Evolutionary conservation across 495 filamentous ascomycete genomes (phyloP).

Genomic region (Penicillium bialowiezense): DNA sequence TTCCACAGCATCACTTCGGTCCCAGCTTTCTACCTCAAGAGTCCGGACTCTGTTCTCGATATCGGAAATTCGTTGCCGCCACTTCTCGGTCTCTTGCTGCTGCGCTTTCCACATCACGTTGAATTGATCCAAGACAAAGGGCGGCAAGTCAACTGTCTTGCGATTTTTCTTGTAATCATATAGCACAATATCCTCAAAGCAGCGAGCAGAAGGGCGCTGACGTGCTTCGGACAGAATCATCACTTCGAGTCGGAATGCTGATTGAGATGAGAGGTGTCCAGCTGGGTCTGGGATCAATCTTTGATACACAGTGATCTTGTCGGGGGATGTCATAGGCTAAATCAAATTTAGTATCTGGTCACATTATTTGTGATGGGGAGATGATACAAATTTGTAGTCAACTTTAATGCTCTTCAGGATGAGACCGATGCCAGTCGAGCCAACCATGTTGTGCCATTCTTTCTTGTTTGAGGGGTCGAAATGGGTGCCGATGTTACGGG

Average conservation of each 20-base stretch:
- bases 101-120: slow-evolving; percentile 64
- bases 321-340: slow-evolving; percentile 86
- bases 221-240: slow-evolving; percentile 77
- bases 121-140: slow-evolving; percentile 68
- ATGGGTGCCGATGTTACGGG: slow-evolving; percentile 66
- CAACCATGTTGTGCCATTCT: slow-evolving; percentile 71
- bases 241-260: slow-evolving; percentile 56
- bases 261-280: slow-evolving; percentile 30
- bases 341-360: background rate
- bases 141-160: slow-evolving; percentile 53
- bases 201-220: slow-evolving; percentile 72
- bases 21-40: slow-evolving; percentile 74
- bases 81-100: slow-evolving; percentile 51
- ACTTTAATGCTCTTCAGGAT: slow-evolving; percentile 79
- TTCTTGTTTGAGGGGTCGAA: slow-evolving; percentile 62
- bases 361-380: background rate
- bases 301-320: slow-evolving; percentile 85
- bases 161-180: slow-evolving; percentile 71
- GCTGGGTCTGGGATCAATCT: slow-evolving; percentile 61
- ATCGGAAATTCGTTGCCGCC: slow-evolving; percentile 48
- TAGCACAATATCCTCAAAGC: slow-evolving; percentile 77
- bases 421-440: slow-evolving; percentile 63
- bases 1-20: slow-evolving; percentile 66
- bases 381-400: slow-evolving; percentile 87
- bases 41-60: slow-evolving; percentile 53